Evolutionary conservation across 176 grass and related monocot genomes (phyloP).

Genomic region (Bothriochloa decipiens): DNA sequence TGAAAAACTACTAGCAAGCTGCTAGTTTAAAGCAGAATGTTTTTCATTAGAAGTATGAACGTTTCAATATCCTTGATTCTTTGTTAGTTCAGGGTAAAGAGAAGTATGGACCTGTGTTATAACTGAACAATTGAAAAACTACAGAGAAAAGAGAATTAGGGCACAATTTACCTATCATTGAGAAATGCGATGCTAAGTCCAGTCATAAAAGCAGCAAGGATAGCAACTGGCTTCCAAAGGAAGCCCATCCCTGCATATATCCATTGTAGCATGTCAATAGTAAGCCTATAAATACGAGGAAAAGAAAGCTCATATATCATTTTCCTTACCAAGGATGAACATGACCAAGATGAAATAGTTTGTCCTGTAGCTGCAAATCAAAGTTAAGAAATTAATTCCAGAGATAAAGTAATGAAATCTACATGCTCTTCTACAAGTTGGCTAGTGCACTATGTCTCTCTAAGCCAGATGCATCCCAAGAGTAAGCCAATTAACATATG

Average conservation of each 20-base stretch:
- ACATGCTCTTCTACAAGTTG: background rate
- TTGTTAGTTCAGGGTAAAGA: slow-evolving; percentile 30
- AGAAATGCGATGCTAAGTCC: slow-evolving; percentile 84
- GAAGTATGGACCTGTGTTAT: background rate
- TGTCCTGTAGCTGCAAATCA: slow-evolving; percentile 82
- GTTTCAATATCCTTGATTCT: slow-evolving; percentile 6
- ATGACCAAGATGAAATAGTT: slow-evolving; percentile 80
- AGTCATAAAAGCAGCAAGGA: slow-evolving; percentile 84
- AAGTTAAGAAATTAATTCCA: slow-evolving; percentile 6
- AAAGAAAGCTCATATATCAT: slow-evolving; percentile 35
- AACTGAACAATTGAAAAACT: slow-evolving; percentile 1
- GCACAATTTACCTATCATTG: slow-evolving; percentile 75
- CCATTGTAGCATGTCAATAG: slow-evolving; percentile 36
- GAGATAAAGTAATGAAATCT: background rate
- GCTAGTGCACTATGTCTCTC: background rate
- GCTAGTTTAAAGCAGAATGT: background rate
- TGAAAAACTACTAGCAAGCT: slow-evolving; percentile 8
- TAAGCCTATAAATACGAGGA: slow-evolving; percentile 8
- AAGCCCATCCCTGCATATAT: slow-evolving; percentile 72
- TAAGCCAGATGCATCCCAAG: background rate
- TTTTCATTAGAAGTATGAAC: background rate
- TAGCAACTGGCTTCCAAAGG: slow-evolving; percentile 85
- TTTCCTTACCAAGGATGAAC: slow-evolving; percentile 74
- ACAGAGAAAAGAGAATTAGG: background rate
- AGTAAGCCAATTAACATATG: background rate